Evolutionary conservation across 75 land plant genomes (phyloP).

Genomic region (Cunninghamia lanceolata): DNA sequence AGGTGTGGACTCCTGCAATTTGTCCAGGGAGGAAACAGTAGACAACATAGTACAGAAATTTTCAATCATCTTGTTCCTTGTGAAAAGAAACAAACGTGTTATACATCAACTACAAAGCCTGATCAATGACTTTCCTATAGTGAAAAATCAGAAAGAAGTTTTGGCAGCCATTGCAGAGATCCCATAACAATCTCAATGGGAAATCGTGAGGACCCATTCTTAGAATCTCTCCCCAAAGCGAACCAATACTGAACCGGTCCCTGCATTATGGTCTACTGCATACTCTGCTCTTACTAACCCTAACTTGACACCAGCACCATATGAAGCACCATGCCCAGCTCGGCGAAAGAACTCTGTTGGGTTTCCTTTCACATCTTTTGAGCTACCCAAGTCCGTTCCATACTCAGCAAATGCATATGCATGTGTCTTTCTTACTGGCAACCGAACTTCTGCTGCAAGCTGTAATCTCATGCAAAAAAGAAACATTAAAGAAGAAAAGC

Average conservation of each 20-base stretch:
- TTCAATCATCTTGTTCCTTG: background rate
- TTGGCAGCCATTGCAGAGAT: background rate
- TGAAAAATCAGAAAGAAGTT: background rate
- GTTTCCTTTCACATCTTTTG: conserved; percentile 96
- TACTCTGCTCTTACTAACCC: conserved; percentile 93
- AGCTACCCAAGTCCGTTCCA: conserved; percentile 95
- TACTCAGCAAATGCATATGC: conserved; percentile 86
- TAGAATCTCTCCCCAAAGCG: conserved; percentile 93
- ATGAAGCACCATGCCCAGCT: conserved; percentile 86
- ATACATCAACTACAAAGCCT: background rate
- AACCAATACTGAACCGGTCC: conserved; percentile 81
- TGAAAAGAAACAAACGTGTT: background rate
- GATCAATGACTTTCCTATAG: conserved; percentile 1
- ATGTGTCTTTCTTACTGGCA: conserved; percentile 83
- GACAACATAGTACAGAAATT: background rate
- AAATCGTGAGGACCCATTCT: background rate
- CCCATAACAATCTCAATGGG: background rate
- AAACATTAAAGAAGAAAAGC: background rate
- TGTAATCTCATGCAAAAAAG: conserved; percentile 19
- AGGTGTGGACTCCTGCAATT: background rate
- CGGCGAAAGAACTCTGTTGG: conserved; percentile 95
- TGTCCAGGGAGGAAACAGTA: background rate
- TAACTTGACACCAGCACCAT: conserved; percentile 88
- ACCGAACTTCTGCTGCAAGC: conserved; percentile 81
- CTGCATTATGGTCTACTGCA: conserved; percentile 90